Evolutionary conservation across 441 rosid species (phyloP).

Genomic region (Eugenia klotzschiana): DNA sequence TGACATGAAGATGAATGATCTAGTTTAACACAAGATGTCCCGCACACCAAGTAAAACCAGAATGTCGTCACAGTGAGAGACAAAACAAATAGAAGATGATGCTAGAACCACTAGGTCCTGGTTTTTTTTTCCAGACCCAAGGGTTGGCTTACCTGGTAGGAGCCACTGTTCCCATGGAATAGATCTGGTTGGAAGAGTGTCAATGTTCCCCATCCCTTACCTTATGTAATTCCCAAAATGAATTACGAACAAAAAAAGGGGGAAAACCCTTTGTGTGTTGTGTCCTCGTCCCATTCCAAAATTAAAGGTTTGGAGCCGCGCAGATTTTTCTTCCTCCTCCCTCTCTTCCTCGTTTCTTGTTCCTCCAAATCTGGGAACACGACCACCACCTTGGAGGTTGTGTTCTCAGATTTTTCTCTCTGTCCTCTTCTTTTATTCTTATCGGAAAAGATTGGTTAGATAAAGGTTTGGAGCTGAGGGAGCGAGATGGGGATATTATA

Average conservation of each 20-base stretch:
- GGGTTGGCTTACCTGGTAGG: not conserved
- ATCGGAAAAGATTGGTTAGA: not conserved
- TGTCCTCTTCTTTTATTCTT: too few species aligned
- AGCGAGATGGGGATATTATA: conserved; percentile 53
- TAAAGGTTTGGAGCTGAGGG: not conserved
- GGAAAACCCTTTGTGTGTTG: not conserved
- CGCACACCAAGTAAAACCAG: not conserved
- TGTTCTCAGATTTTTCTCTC: not conserved
- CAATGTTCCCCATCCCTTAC: not conserved
- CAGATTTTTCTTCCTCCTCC: not conserved
- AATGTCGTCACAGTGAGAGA: not conserved
- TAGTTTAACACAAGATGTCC: not conserved
- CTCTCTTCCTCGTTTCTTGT: not conserved
- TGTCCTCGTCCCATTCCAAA: not conserved
- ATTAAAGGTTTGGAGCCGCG: not conserved
- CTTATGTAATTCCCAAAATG: not conserved
- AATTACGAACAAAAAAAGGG: not conserved
- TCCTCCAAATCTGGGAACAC: not conserved
- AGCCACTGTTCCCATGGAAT: not conserved
- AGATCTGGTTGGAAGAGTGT: not conserved
- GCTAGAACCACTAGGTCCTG: not conserved
- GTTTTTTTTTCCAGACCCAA: not conserved
- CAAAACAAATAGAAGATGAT: not conserved
- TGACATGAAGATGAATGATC: not conserved
- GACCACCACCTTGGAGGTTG: not conserved